Conservation (phyloP, 148 eudicot species). For the Rhododendron henanense region DNA sequence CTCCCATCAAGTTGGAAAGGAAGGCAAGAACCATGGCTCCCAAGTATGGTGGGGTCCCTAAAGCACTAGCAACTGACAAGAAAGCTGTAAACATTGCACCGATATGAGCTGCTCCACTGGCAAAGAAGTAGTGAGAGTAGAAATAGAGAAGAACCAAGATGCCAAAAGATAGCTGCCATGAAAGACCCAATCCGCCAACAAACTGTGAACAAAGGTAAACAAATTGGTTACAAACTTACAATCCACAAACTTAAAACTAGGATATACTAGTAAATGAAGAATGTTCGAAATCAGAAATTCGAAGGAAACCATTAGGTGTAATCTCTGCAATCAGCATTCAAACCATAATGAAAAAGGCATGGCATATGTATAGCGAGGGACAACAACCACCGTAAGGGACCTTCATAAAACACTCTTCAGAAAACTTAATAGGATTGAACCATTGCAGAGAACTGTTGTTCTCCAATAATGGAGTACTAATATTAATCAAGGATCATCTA, state of each 20-base stretch:
- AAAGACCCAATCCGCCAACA: constrained; percentile 94
- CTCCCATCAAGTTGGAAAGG: constrained; percentile 96
- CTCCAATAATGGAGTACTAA: not conserved
- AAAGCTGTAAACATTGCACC: constrained; percentile 99
- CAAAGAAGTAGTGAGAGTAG: constrained; percentile 97
- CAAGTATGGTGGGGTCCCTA: constrained; percentile 81
- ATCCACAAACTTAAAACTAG: not conserved
- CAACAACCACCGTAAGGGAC: not conserved
- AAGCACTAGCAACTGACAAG: constrained; percentile 88
- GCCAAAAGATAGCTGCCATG: constrained; percentile 93
- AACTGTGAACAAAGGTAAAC: constrained; percentile 44
- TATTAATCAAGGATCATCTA: not conserved
- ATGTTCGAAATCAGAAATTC: not conserved
- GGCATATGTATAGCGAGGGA: not conserved
- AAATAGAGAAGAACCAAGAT: constrained; percentile 90
- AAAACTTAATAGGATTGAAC: not conserved
- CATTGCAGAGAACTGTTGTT: not conserved
- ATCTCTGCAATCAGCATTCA: not conserved
- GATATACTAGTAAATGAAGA: not conserved
- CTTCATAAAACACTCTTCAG: not conserved
- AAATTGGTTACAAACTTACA: not conserved
- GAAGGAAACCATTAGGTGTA: not conserved
- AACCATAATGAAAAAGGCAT: not conserved
- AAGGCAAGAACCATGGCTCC: constrained; percentile 88
- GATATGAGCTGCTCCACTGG: constrained; percentile 99